Evolutionary conservation across 345 rosid genomes (phyloP).

Genomic region (Triadica sebifera): DNA sequence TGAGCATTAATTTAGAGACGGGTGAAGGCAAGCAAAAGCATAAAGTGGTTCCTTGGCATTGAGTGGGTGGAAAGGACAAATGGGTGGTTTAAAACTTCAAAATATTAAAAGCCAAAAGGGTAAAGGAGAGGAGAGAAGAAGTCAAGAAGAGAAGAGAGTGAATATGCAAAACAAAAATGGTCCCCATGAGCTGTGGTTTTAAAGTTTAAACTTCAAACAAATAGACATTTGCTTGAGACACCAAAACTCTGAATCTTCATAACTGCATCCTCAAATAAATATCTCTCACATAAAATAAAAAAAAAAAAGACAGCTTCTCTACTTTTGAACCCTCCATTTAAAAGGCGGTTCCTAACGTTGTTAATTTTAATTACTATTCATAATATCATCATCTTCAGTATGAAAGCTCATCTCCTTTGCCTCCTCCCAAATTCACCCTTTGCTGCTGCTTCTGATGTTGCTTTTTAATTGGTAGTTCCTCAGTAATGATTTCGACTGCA

Average conservation of each 20-base stretch:
- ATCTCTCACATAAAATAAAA: no score
- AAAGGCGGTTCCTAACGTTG: conserved; percentile 11
- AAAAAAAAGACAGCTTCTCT: background rate
- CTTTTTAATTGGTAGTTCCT: no score
- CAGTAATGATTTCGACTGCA: no score
- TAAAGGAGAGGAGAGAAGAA: background rate
- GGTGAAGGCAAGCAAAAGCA: background rate
- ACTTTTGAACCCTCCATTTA: conserved; percentile 9
- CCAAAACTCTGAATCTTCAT: no score
- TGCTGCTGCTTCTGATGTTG: background rate
- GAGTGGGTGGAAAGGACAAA: conserved; percentile 2
- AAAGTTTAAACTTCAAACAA: no score
- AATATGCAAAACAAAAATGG: no score
- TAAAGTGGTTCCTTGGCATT: background rate
- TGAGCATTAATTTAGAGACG: no score
- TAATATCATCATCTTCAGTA: no score
- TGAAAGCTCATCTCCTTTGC: no score
- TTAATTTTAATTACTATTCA: background rate
- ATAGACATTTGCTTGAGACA: no score
- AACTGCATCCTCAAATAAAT: background rate
- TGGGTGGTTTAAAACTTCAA: background rate
- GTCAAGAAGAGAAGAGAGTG: background rate
- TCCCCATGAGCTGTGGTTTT: no score
- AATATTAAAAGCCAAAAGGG: background rate
- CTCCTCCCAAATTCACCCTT: background rate